A percentile compares a stretch with the other conserved stretches of the same genome.
These are phyloP conservation scores for Kuraishia piskuri DNA, from an alignment of 805 yeast genomes.

Conservation along the genomic window DNA sequence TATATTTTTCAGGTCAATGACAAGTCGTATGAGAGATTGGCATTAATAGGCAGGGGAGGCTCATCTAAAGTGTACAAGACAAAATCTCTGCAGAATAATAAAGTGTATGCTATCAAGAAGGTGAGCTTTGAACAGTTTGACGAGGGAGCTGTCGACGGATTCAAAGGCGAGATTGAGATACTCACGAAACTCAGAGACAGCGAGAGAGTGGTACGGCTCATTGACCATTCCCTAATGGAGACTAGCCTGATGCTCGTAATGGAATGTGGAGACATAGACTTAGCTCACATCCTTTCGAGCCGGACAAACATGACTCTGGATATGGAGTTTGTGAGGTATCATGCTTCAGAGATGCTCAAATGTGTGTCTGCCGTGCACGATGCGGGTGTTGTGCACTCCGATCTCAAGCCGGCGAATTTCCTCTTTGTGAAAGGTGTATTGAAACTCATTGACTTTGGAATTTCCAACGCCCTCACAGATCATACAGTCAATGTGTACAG, in stretches of 20 bases:
- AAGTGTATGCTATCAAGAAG: conserved; percentile 69
- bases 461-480: conserved; percentile 90
- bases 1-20: conserved; percentile 38
- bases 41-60: conserved; percentile 84
- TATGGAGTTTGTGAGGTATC: conserved; percentile 68
- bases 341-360: conserved; percentile 66
- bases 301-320: conserved; percentile 48
- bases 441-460: conserved; percentile 92
- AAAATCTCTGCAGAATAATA: conserved; percentile 38
- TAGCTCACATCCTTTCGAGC: conserved; percentile 69
- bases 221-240: conserved; percentile 63
- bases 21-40: conserved; percentile 61
- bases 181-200: conserved; percentile 49
- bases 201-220: conserved; percentile 67
- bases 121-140: conserved; percentile 80
- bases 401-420: conserved; percentile 56
- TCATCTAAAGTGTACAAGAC: conserved; percentile 86
- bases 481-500: conserved; percentile 86
- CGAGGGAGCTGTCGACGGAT: conserved; percentile 61
- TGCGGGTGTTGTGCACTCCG: conserved; percentile 60
- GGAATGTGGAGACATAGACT: conserved; percentile 93
- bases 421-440: conserved; percentile 74
- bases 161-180: conserved; percentile 85
- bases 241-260: conserved; percentile 66
- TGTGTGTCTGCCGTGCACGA: conserved; percentile 87